Percentiles rank a stretch among this genome's conserved stretches.
phyloP scores from a whole-genome alignment of 192 early-diverging fungal species.

The Mortierella alpina region DNA sequence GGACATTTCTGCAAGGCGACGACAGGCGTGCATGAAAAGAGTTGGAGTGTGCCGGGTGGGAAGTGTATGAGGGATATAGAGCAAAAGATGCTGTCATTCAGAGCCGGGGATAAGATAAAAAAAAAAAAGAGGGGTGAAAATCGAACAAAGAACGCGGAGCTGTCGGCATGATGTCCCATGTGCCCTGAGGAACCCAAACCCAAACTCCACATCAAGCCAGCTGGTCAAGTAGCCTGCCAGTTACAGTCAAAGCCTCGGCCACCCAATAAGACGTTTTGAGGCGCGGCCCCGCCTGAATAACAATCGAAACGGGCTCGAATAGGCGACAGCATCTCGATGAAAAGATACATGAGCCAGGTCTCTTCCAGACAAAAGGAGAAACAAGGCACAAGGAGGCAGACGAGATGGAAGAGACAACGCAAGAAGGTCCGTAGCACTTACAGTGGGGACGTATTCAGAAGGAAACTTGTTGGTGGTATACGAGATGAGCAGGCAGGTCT shows the following conservation, averaged over 20 bases:
- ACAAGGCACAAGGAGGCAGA: neutral
- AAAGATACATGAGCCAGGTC: no score
- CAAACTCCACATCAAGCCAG: no score
- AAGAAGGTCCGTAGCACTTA: constrained; percentile 56
- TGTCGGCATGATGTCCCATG: constrained; percentile 9
- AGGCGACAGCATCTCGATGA: no score
- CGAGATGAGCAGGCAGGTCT: constrained; percentile 95
- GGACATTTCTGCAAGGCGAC: neutral
- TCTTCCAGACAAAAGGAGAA: constrained; percentile 2
- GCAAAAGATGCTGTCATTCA: constrained; percentile 1
- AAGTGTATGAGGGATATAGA: neutral
- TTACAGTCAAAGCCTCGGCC: no score
- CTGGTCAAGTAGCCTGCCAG: no score
- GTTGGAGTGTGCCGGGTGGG: neutral
- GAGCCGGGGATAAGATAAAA: neutral
- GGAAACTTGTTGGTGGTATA: constrained; percentile 98
- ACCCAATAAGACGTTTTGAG: no score
- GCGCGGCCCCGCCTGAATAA: no score
- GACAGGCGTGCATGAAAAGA: neutral
- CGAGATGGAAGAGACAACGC: constrained; percentile 2
- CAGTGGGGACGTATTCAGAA: constrained; percentile 95
- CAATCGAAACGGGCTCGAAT: no score
- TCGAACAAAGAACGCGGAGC: neutral
- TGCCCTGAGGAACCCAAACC: neutral
- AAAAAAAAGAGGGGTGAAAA: constrained; percentile 7